Percentiles rank a stretch among this genome's conserved stretches.
These are phyloP conservation scores for Ceriops zippeliana DNA, from an alignment of 345 rosid species.

Conservation along the genomic window DNA sequence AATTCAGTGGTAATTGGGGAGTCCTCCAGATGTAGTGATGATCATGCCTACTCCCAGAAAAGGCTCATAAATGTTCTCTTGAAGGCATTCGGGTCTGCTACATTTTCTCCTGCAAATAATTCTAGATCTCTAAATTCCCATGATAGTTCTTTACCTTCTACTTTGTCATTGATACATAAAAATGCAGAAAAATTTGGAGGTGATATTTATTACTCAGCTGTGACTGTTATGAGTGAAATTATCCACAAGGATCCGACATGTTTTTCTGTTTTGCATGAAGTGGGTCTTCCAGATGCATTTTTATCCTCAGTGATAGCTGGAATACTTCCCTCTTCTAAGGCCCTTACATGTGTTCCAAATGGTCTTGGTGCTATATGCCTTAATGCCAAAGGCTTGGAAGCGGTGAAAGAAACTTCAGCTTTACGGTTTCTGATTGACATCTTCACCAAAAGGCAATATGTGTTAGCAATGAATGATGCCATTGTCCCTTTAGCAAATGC, in stretches of 20 bases:
- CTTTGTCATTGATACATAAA: slow-evolving; percentile 65
- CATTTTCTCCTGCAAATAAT: slow-evolving; percentile 70
- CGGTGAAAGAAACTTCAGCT: slow-evolving; percentile 80
- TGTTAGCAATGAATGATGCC: slow-evolving; percentile 86
- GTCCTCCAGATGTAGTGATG: slow-evolving; percentile 51
- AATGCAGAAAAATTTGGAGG: slow-evolving; percentile 88
- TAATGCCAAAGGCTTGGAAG: slow-evolving; percentile 83
- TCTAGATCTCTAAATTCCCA: slow-evolving; percentile 62
- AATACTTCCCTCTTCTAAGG: slow-evolving; percentile 87
- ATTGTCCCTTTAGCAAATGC: slow-evolving; percentile 93
- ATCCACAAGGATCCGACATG: slow-evolving; percentile 97
- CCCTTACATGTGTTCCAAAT: slow-evolving; percentile 88
- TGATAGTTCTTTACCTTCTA: slow-evolving; percentile 69
- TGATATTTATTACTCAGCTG: slow-evolving; percentile 89
- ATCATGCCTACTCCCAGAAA: slow-evolving; percentile 61
- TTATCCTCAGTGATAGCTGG: slow-evolving; percentile 82
- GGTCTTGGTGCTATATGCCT: slow-evolving; percentile 96
- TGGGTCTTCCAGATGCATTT: slow-evolving; percentile 92
- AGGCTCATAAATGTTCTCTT: slow-evolving; percentile 88
- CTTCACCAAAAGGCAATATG: slow-evolving; percentile 85
- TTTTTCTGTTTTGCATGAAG: slow-evolving; percentile 66
- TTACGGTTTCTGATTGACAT: slow-evolving; percentile 74
- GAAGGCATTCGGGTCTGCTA: slow-evolving; percentile 96
- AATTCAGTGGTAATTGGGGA: slow-evolving; percentile 60
- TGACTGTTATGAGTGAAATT: slow-evolving; percentile 94